Conservation (phyloP, 1,284 basidiomycete species). For the Stereum hirsutum region DNA sequence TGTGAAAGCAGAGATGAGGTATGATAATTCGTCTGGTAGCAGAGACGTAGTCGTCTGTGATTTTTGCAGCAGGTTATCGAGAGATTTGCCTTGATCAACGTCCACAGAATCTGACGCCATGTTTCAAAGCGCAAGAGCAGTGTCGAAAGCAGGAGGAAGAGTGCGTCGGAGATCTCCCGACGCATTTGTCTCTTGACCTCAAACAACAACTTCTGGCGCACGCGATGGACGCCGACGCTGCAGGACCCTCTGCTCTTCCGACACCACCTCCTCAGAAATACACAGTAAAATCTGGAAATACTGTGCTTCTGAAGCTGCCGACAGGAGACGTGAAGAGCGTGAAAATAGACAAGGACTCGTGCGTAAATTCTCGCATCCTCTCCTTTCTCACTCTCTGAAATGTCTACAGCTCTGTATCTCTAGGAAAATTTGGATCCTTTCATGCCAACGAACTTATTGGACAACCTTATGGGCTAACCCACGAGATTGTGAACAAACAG, state of each 20-base stretch:
- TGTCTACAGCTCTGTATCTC: constrained; percentile 41
- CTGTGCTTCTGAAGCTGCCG: constrained; percentile 58
- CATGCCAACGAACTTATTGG: constrained; percentile 58
- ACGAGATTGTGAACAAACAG: constrained; percentile 66
- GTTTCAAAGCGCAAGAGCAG: too few species aligned
- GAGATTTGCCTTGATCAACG: neutral
- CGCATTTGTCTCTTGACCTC: neutral
- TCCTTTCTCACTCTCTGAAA: constrained; percentile 7
- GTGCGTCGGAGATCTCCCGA: too few species aligned
- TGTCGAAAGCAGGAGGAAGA: too few species aligned
- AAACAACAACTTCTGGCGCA: neutral
- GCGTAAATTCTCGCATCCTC: constrained; percentile 18
- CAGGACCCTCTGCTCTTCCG: neutral
- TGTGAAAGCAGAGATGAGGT: constrained; percentile 45
- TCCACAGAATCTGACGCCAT: neutral
- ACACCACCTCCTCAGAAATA: neutral
- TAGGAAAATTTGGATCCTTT: constrained; percentile 74
- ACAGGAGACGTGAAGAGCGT: constrained; percentile 60
- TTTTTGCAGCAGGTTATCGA: constrained; percentile 27
- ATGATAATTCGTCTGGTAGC: constrained; percentile 45
- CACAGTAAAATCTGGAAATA: constrained; percentile 55
- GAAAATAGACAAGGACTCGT: constrained; percentile 62
- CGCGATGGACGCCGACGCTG: neutral
- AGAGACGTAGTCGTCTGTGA: constrained; percentile 20
- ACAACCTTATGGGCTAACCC: constrained; percentile 68